Evolutionary conservation across 169 alveolate species (phyloP).

Genomic region (Cryptosporidium viatorum): DNA sequence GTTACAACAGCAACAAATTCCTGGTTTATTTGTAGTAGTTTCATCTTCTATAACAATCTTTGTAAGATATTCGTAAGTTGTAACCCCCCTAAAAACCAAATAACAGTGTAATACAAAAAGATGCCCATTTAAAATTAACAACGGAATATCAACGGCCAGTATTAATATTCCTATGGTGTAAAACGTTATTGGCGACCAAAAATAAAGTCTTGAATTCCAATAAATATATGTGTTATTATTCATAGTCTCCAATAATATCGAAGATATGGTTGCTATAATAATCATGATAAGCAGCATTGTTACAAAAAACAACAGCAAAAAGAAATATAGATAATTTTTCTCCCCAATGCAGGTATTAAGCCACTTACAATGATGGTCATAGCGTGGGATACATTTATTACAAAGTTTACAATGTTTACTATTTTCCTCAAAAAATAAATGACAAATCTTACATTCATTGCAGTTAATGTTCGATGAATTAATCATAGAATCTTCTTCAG

Average conservation of each 20-base stretch:
- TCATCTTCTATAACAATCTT: slow-evolving; percentile 50
- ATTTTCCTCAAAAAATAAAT: slow-evolving; percentile 34
- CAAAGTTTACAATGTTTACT: slow-evolving; percentile 89
- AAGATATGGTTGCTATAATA: slow-evolving; percentile 32
- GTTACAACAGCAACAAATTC: slow-evolving; percentile 25
- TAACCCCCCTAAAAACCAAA: slow-evolving; percentile 76
- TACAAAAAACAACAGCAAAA: slow-evolving; percentile 71
- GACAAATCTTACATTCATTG: slow-evolving; percentile 52
- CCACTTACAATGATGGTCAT: slow-evolving; percentile 93
- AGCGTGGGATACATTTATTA: slow-evolving; percentile 88
- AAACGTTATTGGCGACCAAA: slow-evolving; percentile 66
- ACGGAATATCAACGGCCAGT: slow-evolving; percentile 59
- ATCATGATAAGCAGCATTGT: slow-evolving; percentile 9
- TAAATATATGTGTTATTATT: slow-evolving; percentile 13
- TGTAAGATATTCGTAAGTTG: slow-evolving; percentile 79
- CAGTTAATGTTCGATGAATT: not conserved
- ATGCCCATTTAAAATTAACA: slow-evolving; percentile 51
- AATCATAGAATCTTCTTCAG: slow-evolving; percentile 18
- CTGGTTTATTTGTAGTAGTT: not conserved
- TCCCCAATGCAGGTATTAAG: slow-evolving; percentile 91
- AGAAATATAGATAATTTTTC: slow-evolving; percentile 80
- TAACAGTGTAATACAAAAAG: slow-evolving; percentile 77
- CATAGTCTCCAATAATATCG: slow-evolving; percentile 39
- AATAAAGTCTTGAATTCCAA: slow-evolving; percentile 53
- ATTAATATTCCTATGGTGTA: slow-evolving; percentile 46